Evolutionary conservation across 345 rosid genomes (phyloP), one percentile per base, ranked within the genome.

Genomic region (Firmiana major): DNA sequence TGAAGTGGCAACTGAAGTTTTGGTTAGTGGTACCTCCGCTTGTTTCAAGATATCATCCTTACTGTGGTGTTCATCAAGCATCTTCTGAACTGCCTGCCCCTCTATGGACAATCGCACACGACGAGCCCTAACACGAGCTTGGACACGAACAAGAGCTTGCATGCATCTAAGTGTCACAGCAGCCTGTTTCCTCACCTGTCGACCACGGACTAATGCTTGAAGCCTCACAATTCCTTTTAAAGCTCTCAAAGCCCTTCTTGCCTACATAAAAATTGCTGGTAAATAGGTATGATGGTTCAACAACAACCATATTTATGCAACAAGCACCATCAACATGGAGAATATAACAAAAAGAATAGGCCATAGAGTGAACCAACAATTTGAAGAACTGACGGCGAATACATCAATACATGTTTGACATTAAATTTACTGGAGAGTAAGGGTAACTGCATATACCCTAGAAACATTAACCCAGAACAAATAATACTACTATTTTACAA

Each of bases 141-240:
- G 99, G 24, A 93, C 97, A 36, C 99, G 82, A 38, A 93, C 97
- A 2, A 96, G 92, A 80, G 99, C 99, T 83, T 96, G 99, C 98
- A 96, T 96, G 74, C 98, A 93, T 83, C 92, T 90, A 24, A 96
- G 85, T 26, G 98, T 96, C 49, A 93, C 98, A 36, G 97, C 98
- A 31, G 98, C 99, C 71, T 96, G 99, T 80, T 96, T 96, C 87
- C 99, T 91, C 80, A 93, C 97, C 77, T 93, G 97, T 72, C 98
- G 78, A 38, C 97, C 99, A 59, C 99, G 90, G 62, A 91, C 97
- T 34, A 96, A 69, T 73, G 99, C 99, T 85, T 96, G 99, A 43
- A 96, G 88, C 82, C 97, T 92, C 19, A 96, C 99, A 34, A 96
- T 87, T 57, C 97, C 99, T 87, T 86, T 96, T 85, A 96, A 83